A percentile compares a stretch with the other conserved stretches of the same genome.
phyloP scores from a whole-genome alignment of 768 basidiomycete genomes.

The Phanerochaete carnosa region DNA sequence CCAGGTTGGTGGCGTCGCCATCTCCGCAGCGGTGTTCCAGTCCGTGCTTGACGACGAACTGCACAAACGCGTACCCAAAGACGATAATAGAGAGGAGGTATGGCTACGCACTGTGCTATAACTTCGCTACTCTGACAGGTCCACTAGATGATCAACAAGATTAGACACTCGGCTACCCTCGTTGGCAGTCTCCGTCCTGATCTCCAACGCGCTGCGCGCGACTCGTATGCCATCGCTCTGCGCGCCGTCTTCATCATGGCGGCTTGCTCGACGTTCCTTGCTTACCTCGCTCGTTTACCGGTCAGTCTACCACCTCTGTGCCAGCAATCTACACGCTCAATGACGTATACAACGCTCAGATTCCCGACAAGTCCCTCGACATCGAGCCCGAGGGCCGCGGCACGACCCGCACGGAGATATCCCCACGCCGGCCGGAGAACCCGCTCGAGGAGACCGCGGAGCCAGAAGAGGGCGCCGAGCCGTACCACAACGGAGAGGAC shows the following conservation, averaged over 20 bases:
- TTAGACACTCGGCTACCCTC: slow-evolving; percentile 58
- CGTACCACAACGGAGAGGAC: slow-evolving; percentile 13
- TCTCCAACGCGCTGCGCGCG: slow-evolving; percentile 49
- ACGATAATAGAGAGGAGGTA: slow-evolving; percentile 50
- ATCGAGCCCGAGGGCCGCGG: slow-evolving; percentile 10
- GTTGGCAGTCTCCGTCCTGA: slow-evolving; percentile 49
- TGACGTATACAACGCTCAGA: slow-evolving; percentile 25
- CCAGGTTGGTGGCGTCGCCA: slow-evolving; percentile 70
- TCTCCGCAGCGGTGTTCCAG: slow-evolving; percentile 68
- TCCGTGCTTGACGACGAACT: slow-evolving; percentile 52
- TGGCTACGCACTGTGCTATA: slow-evolving; percentile 18
- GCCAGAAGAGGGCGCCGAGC: slow-evolving; percentile 12
- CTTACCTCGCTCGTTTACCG: slow-evolving; percentile 58
- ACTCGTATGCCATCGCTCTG: slow-evolving; percentile 60
- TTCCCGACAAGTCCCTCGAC: slow-evolving; percentile 39
- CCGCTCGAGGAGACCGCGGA: slow-evolving; percentile 33
- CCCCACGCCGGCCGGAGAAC: slow-evolving; percentile 22
- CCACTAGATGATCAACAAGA: slow-evolving; percentile 50
- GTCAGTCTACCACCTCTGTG: slow-evolving; percentile 35
- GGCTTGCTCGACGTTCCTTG: slow-evolving; percentile 51
- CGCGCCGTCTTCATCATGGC: slow-evolving; percentile 63
- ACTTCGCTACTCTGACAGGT: background rate
- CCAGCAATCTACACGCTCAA: background rate
- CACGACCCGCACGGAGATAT: background rate
- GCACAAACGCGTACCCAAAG: slow-evolving; percentile 46